These are phyloP conservation scores for Nannochloropsis gaditana DNA, from an alignment of 108 stramenopile species.

Conservation along the genomic window DNA sequence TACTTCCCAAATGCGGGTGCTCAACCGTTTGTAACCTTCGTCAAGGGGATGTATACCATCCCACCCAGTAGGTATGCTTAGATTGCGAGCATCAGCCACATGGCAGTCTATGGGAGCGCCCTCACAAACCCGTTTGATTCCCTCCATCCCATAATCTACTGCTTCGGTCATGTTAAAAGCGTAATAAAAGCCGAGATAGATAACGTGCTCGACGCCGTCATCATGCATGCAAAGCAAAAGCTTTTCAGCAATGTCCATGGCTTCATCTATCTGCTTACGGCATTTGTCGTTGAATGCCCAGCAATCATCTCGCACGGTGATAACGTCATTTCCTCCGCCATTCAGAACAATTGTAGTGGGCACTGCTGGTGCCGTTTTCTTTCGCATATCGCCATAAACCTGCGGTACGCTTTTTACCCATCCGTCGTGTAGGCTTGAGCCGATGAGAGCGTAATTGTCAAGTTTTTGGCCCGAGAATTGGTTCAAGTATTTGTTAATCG, in stretches of 20 bases:
- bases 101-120: not conserved
- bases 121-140: not conserved
- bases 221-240: conserved; percentile 9
- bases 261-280: not conserved
- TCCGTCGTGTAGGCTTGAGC: not conserved
- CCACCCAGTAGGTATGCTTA: not conserved
- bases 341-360: not conserved
- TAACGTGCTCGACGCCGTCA: not conserved
- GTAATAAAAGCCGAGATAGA: conserved; percentile 15
- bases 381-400: not conserved
- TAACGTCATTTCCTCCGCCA: not conserved
- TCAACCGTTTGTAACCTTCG: not conserved
- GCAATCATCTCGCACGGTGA: conserved; percentile 19
- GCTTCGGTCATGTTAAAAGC: not conserved
- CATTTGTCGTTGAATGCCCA: conserved; percentile 8
- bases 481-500: not conserved
- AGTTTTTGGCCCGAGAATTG: not conserved
- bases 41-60: not conserved
- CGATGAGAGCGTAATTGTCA: not conserved
- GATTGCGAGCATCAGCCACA: not conserved
- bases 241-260: not conserved
- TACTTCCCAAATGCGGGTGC: not conserved
- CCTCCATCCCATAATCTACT: not conserved
- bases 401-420: not conserved
- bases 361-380: not conserved